phyloP scores from a whole-genome alignment of 495 filamentous ascomycete genomes.

The Lepraria neglecta region DNA sequence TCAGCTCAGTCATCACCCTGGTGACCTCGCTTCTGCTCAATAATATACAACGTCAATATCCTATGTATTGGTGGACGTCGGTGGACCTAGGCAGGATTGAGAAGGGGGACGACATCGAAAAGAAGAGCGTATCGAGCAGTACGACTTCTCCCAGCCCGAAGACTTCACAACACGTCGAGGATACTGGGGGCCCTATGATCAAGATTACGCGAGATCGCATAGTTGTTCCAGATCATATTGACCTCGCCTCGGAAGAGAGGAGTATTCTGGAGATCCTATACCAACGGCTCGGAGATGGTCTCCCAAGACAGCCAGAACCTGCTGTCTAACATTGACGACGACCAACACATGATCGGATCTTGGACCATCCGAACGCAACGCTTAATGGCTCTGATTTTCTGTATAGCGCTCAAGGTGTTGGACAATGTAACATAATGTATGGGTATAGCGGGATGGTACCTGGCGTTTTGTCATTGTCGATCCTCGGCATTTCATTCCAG shows the following conservation, averaged over 20 bases:
- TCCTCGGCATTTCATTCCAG: no score
- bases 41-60: constrained; percentile 70
- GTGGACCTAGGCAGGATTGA: constrained; percentile 32
- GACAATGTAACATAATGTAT: neutral
- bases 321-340: neutral
- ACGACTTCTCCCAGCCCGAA: neutral
- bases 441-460: neutral
- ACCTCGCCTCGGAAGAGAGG: constrained; percentile 10
- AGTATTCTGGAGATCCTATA: constrained; percentile 8
- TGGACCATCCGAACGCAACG: neutral
- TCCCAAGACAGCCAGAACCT: neutral
- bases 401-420: neutral
- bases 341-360: neutral
- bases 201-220: constrained; percentile 4
- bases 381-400: neutral
- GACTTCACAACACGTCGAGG: neutral
- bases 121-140: neutral
- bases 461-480: neutral
- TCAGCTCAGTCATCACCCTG: constrained; percentile 62
- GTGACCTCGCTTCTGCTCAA: constrained; percentile 61
- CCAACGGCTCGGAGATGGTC: neutral
- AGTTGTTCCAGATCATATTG: neutral
- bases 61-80: constrained; percentile 59
- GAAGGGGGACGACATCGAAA: constrained; percentile 1
- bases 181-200: neutral